phyloP scores from a whole-genome alignment of 306 rosid species.

The Quercus bicolor region DNA sequence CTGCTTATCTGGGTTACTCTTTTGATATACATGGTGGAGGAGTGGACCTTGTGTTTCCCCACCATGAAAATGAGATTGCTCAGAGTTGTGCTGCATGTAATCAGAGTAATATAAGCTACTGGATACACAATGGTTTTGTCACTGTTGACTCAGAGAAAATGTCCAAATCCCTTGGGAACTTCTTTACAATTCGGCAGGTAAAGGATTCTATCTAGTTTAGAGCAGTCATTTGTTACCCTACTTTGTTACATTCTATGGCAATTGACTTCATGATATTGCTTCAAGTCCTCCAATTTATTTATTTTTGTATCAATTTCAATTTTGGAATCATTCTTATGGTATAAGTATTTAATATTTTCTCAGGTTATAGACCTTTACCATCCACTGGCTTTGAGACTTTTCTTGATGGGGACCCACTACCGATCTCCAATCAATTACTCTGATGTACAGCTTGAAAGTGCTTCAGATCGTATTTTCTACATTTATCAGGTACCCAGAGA shows the following conservation, averaged over 20 bases:
- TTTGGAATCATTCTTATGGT: constrained; percentile 10
- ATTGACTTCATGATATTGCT: background rate
- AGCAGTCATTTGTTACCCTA: constrained; percentile 8
- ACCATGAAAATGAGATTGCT: constrained; percentile 98
- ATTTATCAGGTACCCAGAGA: constrained; percentile 67
- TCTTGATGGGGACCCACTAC: constrained; percentile 90
- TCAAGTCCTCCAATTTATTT: constrained; percentile 3
- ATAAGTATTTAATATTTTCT: constrained; percentile 16
- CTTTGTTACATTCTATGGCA: background rate
- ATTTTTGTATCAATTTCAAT: constrained; percentile 1
- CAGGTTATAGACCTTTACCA: constrained; percentile 90
- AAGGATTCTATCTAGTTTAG: constrained; percentile 1
- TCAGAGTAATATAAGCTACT: constrained; percentile 73
- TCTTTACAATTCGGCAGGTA: constrained; percentile 96
- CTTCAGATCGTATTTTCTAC: constrained; percentile 88
- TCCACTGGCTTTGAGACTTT: constrained; percentile 89
- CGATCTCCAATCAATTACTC: constrained; percentile 93
- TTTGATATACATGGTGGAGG: constrained; percentile 99
- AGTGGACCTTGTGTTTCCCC: constrained; percentile 95
- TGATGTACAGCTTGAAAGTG: constrained; percentile 73
- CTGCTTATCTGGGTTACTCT: constrained; percentile 74
- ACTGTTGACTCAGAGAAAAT: constrained; percentile 86
- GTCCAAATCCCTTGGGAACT: constrained; percentile 97
- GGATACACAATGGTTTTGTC: constrained; percentile 96
- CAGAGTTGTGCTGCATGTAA: constrained; percentile 96